Base-by-base conservation (phyloP, 169 alveolate genomes). In the Plasmodium ovale region DNA sequence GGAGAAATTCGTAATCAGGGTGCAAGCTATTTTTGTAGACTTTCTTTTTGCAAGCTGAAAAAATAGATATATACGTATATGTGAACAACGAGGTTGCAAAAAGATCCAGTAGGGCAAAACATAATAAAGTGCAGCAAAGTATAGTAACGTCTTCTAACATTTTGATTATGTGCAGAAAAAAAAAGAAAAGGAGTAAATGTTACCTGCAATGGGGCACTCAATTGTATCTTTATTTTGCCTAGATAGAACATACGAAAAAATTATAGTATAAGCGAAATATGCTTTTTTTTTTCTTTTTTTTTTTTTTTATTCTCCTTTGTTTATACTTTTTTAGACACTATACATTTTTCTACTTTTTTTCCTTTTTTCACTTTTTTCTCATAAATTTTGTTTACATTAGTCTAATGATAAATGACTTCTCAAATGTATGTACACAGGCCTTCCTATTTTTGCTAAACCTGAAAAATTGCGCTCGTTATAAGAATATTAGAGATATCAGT, bases 371-470 rank as follows among this genome's bases (percentile, higher is more conserved):
- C n/a, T n/a, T n/a, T 51, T 56, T 62, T 31, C 29, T 27, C 31
- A 27, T 25, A 56, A 47, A 31, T 39, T 59, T 16, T 7, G 27
- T 53, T 91, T 91, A 87, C 94, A 91, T 68, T 71, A 92, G 58
- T 69, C 88, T 74, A 42, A 68, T 70, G 4, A 94, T 92, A 62
- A 88, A 88, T 9, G 90, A 27, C 35, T 87, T 84, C 44, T 94
- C 96, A 87, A 92, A 94, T 3, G 93, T 91, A 85, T 94, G 96
- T 27, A 87, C 94, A 27, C 96, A 94, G 3, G 96, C 85, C 53
- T 89, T 92, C 44, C 87, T 91, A 53, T 87, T 92, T 77, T 79
- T 53, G 59, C 94, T 87, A 71, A 92, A 89, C 53, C 95, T 92
- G 92, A 25, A 54, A 14, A 12, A 1, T 12, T 39, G 44, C 9